phyloP scores from a whole-genome alignment of 768 basidiomycete species.

The Mycena chlorophos region DNA sequence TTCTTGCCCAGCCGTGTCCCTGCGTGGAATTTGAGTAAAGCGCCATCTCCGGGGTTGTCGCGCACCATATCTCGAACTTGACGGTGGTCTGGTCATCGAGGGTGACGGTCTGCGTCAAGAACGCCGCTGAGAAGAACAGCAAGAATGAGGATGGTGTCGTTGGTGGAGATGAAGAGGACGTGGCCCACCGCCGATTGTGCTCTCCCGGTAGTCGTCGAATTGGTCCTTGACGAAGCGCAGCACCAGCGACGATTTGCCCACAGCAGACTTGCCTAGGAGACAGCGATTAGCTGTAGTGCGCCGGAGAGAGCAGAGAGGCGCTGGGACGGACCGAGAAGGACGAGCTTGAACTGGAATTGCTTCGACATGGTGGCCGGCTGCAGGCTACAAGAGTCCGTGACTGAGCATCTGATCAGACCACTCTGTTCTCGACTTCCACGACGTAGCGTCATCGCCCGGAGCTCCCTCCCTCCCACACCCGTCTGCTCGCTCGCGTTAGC shows the following conservation, averaged over 20 bases:
- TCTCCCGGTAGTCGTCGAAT: constrained; percentile 94
- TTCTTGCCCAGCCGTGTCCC: constrained; percentile 97
- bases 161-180: not conserved
- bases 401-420: not conserved
- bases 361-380: constrained; percentile 68
- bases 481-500: constrained; percentile 14
- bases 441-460: constrained; percentile 16
- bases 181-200: constrained; percentile 86
- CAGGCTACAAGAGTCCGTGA: constrained; percentile 21
- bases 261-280: constrained; percentile 86
- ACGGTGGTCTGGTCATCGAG: constrained; percentile 87
- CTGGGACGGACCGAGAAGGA: constrained; percentile 84
- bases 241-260: constrained; percentile 97
- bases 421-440: constrained; percentile 6
- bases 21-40: constrained; percentile 28
- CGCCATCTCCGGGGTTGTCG: constrained; percentile 4
- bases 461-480: constrained; percentile 1
- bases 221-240: constrained; percentile 95
- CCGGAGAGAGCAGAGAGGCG: not conserved
- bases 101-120: constrained; percentile 95
- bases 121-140: constrained; percentile 66
- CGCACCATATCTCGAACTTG: constrained; percentile 97
- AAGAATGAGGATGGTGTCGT: constrained; percentile 11
- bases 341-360: constrained; percentile 94
- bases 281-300: constrained; percentile 14